Evolutionary conservation across 2,329 filamentous ascomycete species (phyloP), one percentile per base, ranked within the genome.

Genomic region (Cladophialophora bantiana): DNA sequence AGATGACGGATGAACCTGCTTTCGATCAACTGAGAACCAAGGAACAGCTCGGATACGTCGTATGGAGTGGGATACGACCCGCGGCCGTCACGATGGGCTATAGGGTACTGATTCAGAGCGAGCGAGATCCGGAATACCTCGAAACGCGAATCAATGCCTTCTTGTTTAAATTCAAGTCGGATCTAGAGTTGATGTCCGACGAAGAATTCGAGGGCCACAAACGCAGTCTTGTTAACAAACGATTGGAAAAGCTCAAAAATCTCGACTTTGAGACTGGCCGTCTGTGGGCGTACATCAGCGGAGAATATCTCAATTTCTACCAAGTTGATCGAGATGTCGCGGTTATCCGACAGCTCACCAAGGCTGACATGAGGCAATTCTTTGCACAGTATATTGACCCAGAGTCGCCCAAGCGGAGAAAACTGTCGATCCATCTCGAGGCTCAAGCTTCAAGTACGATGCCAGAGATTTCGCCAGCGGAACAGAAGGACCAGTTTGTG

Each of bases 1-100:
- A 98, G 78, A 91, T 99, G 81, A 89, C 93, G 0, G 91, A 96
- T 64, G 95, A 99, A 80, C 94, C 94, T 3, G 91, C 91, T 7
- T 99, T 98, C 76, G 93, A 99, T 78, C 93, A 96, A 77, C 85
- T 99, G 7, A 88, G 95, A 58, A 98, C 95, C 52, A 97, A 98
- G 79, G 94, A 99, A 78, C 73, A 99, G 79, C 89, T 99, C 6
- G 95, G 95, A 12, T 99, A 99, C 73, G 92, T 99, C 61, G 94
- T 99, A 0, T 97, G 94, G 79, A 94, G 91, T 57, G 92, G 93
- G 34, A 84, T 88, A 10, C 84, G 90, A 45, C 85, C 86, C 60
- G 88, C 90, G 63, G 82, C 88, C n/a, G 93, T 91, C 0, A 94
- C 90, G 0, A 90, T 92, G 73, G 92, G 92, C 0, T 95, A 95